Base-by-base conservation (phyloP, 2,329 filamentous ascomycete genomes). In the Fusarium robinianum region DNA sequence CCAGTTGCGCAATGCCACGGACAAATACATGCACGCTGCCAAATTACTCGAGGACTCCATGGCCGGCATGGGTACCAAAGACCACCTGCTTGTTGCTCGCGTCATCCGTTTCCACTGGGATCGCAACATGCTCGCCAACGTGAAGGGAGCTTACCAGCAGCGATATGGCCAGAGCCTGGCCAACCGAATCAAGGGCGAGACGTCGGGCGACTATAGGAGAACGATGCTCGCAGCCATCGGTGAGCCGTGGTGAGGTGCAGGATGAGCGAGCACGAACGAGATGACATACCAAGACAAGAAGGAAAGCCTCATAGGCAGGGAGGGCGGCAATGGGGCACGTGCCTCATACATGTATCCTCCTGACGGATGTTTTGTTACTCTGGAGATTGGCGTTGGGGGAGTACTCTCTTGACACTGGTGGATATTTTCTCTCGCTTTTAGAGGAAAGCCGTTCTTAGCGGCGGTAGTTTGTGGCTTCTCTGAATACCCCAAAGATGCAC, bases 101-200 rank as follows among this genome's bases (percentile, higher is more conserved):
- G 78, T 94, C 4, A 81, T 96, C 2, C 78, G 88, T 15, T 77
- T 81, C 34, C 92, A 97, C 68, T 97, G 92, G 92, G 83, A 96
- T 63, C 77, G 77, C 24, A 76, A 75, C 41, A 81, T 87, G 57
- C 76, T 95, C 75, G 80, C 83, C 36, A 85, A 88, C 55, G 85
- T 95, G 44, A 90, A 88, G 69, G 78, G 75, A 0, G 90, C 88
- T 8, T 97, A 90, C 68, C 75, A 83, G 61, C 80, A 86, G 59
- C 78, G 78, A 32, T 95, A 85, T 68, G 77, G 80, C 56, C 81
- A 73, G 60, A 84, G 83, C 51, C 70, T 97, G 42, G 76, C 79
- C 8, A 74, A 75, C 42, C 77, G 90, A 33, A 87, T 97, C 61
- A 81, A 80, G 63, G 83, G 85, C 3, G 92, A 97, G 75, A 95